Base-by-base conservation (phyloP, 345 rosid genomes). In the Gossypium thurberi region DNA sequence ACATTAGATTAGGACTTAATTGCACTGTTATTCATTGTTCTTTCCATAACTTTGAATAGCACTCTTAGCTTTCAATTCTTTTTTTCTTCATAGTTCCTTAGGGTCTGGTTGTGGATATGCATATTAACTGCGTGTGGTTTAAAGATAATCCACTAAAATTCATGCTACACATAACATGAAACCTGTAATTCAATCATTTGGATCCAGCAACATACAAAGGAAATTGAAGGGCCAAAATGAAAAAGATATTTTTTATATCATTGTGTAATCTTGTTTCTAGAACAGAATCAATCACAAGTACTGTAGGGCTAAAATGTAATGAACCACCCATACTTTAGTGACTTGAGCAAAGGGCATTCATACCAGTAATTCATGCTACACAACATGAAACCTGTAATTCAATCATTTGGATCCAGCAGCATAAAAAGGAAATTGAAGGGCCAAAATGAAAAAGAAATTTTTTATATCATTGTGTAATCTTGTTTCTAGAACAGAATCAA, bases 1-100 rank as follows among this genome's bases (percentile, higher is more conserved):
- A 80, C 78, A 15, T 76, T 33, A 70, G 57, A 56, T 64, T 64
- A 64, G 80, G 42, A 73, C 13, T 74, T 46, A 72, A 13, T 50
- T 51, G 73, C 40, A 47, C 26, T 72, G 1, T 47, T 33, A 33
- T 33, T 21, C 61, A 2, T 56, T 9, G 28, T 56, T 53, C 50
- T 46, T 46, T 46, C 2, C 50, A 2, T 46, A 10, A 46, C 12
- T 46, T 46, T 46, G 50, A 10, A 46, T 1, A 9, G 11, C 11
- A 46, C 48, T 10, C 48, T 3, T 46, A 10, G 48, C 14, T 10
- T 46, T 46, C 50, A 46, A 0, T 10, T 10, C 50, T 0, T 46
- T 46, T 46, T 12, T 46, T 46, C 50, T 11, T 46, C 50, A 44
- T 13, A 44, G 48, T 44, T 46, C 3, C 50, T 8, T 46, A 46